Conservation (phyloP, 257 asterid species). For the Solanum chilense region DNA sequence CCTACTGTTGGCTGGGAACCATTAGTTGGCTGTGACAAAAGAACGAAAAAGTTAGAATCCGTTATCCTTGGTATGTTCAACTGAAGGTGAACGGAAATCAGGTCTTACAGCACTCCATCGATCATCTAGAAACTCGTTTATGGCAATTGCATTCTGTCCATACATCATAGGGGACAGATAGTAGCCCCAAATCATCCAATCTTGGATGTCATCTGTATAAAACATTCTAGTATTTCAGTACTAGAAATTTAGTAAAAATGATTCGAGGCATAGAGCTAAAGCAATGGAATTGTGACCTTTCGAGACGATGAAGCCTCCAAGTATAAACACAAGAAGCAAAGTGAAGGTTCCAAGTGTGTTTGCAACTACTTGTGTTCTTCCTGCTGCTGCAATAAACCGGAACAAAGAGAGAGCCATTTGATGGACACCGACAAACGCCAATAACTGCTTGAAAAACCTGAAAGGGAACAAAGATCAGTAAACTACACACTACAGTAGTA, state of each 20-base stretch:
- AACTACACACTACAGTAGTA: neutral
- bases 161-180: slow-evolving; percentile 87
- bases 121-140: slow-evolving; percentile 66
- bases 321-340: slow-evolving; percentile 51
- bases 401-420: slow-evolving; percentile 79
- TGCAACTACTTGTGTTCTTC: slow-evolving; percentile 69
- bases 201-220: slow-evolving; percentile 50
- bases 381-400: slow-evolving; percentile 69
- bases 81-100: neutral
- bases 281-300: slow-evolving; percentile 26
- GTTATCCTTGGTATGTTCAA: neutral
- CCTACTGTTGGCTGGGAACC: slow-evolving; percentile 65
- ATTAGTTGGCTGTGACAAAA: slow-evolving; percentile 30
- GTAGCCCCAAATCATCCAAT: slow-evolving; percentile 94
- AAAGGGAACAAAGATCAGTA: neutral
- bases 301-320: slow-evolving; percentile 74
- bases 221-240: neutral
- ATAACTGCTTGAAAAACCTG: slow-evolving; percentile 68
- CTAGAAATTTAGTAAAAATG: neutral
- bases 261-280: neutral
- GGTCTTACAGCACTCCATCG: slow-evolving; percentile 73
- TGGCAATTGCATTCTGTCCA: slow-evolving; percentile 84
- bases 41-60: neutral
- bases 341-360: slow-evolving; percentile 64
- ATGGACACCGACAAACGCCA: slow-evolving; percentile 62